phyloP scores from a whole-genome alignment of 2,329 filamentous ascomycete species.

The Colletotrichum sp. region DNA sequence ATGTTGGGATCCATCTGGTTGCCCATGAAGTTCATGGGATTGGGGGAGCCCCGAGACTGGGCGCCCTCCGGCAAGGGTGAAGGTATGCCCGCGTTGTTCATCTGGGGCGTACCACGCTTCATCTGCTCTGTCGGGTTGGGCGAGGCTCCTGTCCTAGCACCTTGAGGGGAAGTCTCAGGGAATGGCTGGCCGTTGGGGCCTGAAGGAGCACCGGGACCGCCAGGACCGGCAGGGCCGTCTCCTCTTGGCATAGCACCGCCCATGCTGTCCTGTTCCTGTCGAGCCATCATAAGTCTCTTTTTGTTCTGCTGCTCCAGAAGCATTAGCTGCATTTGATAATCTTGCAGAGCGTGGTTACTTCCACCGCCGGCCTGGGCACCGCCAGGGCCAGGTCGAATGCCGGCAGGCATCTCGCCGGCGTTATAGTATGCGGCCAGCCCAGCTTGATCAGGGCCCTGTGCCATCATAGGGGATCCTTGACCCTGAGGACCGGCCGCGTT shows the following conservation, averaged over 20 bases:
- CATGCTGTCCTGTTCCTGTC: conserved; percentile 74
- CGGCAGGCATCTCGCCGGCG: conserved; percentile 62
- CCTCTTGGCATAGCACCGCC: conserved; percentile 52
- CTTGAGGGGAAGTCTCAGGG: conserved; percentile 73
- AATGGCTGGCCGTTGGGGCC: conserved; percentile 67
- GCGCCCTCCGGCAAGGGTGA: conserved; percentile 74
- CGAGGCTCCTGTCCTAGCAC: conserved; percentile 71
- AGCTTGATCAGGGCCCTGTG: conserved; percentile 70
- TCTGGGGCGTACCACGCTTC: conserved; percentile 78
- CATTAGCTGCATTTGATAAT: conserved; percentile 92
- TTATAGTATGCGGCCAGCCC: conserved; percentile 67
- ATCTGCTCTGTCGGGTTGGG: conserved; percentile 81
- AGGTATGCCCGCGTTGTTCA: conserved; percentile 71
- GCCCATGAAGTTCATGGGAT: conserved; percentile 67
- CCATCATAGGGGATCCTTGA: conserved; percentile 85
- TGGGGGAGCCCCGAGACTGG: conserved; percentile 70
- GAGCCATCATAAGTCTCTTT: conserved; percentile 83
- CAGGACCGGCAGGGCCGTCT: conserved; percentile 56
- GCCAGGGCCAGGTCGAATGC: conserved; percentile 61
- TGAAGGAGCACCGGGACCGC: conserved; percentile 57
- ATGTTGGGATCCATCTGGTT: conserved; percentile 67
- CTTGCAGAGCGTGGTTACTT: conserved; percentile 82
- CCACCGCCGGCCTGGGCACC: conserved; percentile 53
- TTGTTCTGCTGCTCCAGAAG: conserved; percentile 87
- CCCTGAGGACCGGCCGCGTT: conserved; percentile 71